These are phyloP conservation scores for Trametes versicolor DNA, from an alignment of 1,284 basidiomycete species.

Conservation along the genomic window DNA sequence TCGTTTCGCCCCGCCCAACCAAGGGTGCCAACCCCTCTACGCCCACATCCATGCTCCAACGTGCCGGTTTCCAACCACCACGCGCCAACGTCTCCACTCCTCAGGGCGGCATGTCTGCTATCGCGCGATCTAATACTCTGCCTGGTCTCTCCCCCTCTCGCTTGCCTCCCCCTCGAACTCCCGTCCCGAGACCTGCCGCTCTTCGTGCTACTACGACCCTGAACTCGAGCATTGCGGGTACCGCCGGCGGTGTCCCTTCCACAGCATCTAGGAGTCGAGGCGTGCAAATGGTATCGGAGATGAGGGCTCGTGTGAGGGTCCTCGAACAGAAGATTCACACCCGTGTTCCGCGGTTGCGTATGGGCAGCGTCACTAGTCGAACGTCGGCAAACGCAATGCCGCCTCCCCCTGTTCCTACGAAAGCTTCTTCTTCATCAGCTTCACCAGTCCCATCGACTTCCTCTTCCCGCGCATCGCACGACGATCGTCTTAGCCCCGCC, in stretches of 20 bases:
- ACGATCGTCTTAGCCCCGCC: constrained; percentile 36
- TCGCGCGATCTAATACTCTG: constrained; percentile 67
- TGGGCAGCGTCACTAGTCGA: constrained; percentile 73
- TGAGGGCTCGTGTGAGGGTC: constrained; percentile 82
- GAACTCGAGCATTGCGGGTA: constrained; percentile 52
- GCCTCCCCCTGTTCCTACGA: constrained; percentile 39
- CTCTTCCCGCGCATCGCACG: constrained; percentile 41
- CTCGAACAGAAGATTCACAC: constrained; percentile 87
- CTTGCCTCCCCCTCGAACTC: constrained; percentile 53
- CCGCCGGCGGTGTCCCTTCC: constrained; percentile 44
- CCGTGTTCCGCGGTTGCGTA: constrained; percentile 80
- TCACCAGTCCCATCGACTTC: constrained; percentile 44
- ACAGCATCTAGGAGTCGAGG: constrained; percentile 75
- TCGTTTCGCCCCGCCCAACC: constrained; percentile 41
- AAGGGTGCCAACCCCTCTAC: constrained; percentile 42
- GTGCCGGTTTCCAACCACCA: constrained; percentile 57
- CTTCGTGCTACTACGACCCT: constrained; percentile 53
- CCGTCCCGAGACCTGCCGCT: constrained; percentile 54
- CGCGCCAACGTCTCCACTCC: constrained; percentile 54
- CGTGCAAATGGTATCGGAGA: constrained; percentile 89
- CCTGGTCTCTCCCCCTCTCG: constrained; percentile 56
- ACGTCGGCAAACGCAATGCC: constrained; percentile 51
- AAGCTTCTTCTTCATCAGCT: constrained; percentile 32
- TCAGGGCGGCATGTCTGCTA: constrained; percentile 50
- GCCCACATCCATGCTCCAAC: constrained; percentile 58